phyloP scores from a whole-genome alignment of 129 eudicot species.

The Glebionis coronaria region DNA sequence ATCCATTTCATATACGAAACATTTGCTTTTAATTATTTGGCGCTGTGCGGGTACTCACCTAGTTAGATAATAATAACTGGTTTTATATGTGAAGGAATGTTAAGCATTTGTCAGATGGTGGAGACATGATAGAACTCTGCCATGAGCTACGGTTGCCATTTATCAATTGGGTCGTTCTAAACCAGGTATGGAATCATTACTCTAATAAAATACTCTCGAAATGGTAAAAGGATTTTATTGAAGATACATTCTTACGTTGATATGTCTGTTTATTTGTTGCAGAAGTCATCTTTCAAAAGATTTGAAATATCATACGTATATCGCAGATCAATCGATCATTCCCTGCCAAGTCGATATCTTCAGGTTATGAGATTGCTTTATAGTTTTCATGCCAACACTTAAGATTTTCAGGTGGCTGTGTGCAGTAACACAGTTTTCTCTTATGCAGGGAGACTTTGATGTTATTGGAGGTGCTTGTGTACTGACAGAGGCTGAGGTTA shows the following conservation, averaged over 20 bases:
- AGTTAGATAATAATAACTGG: neutral
- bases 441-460: slow-evolving; percentile 82
- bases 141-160: slow-evolving; percentile 88
- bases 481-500: slow-evolving; percentile 80
- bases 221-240: neutral
- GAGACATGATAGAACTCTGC: slow-evolving; percentile 90
- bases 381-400: slow-evolving; percentile 12
- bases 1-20: no score
- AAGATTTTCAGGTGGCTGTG: slow-evolving; percentile 9
- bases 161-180: slow-evolving; percentile 68
- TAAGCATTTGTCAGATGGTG: slow-evolving; percentile 71
- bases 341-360: slow-evolving; percentile 83
- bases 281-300: slow-evolving; percentile 80
- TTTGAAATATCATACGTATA: slow-evolving; percentile 83
- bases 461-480: slow-evolving; percentile 82
- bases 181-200: slow-evolving; percentile 53
- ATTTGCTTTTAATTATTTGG: no score
- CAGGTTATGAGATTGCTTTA: slow-evolving; percentile 50
- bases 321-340: slow-evolving; percentile 89
- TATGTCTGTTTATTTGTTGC: slow-evolving; percentile 28
- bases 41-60: no score
- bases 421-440: neutral
- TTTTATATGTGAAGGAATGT: slow-evolving; percentile 54
- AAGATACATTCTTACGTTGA: slow-evolving; percentile 4
- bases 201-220: neutral